Conservation (phyloP, 768 basidiomycete species). For the Amanita muscaria region DNA sequence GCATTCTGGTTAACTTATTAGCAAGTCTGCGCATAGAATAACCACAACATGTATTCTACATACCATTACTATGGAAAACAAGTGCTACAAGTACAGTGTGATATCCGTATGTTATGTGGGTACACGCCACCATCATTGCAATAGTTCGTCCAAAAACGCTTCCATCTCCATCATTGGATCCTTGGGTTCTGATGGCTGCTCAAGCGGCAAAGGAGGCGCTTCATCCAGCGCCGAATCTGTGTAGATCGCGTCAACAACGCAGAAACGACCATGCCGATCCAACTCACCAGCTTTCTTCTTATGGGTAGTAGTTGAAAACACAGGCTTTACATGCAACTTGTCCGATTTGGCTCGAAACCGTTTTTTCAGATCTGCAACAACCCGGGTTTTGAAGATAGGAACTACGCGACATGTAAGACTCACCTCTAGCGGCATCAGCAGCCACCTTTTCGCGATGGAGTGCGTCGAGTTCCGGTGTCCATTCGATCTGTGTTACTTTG, state of each 20-base stretch:
- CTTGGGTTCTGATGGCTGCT: constrained; percentile 19
- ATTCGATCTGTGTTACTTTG: constrained; percentile 52
- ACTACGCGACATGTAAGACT: not conserved
- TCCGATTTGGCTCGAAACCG: constrained; percentile 50
- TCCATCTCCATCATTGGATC: constrained; percentile 54
- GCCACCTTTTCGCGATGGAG: constrained; percentile 61
- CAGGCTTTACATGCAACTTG: constrained; percentile 28
- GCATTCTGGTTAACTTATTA: too few species aligned
- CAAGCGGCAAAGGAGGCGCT: constrained; percentile 46
- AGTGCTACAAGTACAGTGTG: too few species aligned
- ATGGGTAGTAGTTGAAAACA: constrained; percentile 15
- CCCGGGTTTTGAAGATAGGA: not conserved
- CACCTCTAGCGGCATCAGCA: constrained; percentile 72
- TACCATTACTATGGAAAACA: too few species aligned
- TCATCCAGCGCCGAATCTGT: constrained; percentile 16
- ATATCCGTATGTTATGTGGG: not conserved
- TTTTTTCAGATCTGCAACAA: constrained; percentile 44
- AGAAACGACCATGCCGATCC: constrained; percentile 3
- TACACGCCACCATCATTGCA: constrained; percentile 23
- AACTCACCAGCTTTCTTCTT: constrained; percentile 32
- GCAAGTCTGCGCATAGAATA: too few species aligned
- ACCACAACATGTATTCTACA: too few species aligned
- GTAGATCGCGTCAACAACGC: not conserved
- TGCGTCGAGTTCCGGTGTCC: constrained; percentile 58
- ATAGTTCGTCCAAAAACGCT: constrained; percentile 61